A percentile compares a stretch with the other conserved stretches of the same genome.
These are phyloP conservation scores for Hagleromyces aurorensis DNA, from an alignment of 805 yeast genomes.

Conservation along the genomic window DNA sequence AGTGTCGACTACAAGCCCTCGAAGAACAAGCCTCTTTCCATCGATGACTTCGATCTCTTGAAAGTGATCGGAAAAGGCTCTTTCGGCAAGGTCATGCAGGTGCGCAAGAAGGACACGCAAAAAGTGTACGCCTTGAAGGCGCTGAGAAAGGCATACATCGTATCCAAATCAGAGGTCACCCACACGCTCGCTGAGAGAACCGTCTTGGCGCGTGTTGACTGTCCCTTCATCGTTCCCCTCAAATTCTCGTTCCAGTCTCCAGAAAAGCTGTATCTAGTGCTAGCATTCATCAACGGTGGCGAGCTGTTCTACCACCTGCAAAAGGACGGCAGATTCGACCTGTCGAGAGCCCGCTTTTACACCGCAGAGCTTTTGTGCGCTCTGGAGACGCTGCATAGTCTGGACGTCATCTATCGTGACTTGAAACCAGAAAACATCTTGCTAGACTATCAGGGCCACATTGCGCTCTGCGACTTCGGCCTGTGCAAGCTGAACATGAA, in stretches of 20 bases:
- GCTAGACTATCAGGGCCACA: constrained; percentile 94
- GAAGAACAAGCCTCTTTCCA: constrained; percentile 59
- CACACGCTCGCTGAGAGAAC: constrained; percentile 96
- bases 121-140: constrained; percentile 94
- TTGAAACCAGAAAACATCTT: constrained; percentile 93
- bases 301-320: constrained; percentile 93
- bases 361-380: constrained; percentile 93
- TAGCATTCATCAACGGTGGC: constrained; percentile 94
- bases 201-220: constrained; percentile 83
- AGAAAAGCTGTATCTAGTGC: constrained; percentile 84
- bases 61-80: constrained; percentile 98
- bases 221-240: constrained; percentile 93
- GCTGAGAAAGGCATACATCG: constrained; percentile 87
- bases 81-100: constrained; percentile 98
- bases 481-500: constrained; percentile 93
- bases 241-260: constrained; percentile 96
- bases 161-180: constrained; percentile 87
- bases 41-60: constrained; percentile 86
- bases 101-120: constrained; percentile 87
- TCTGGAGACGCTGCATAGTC: constrained; percentile 80
- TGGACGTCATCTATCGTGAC: constrained; percentile 92
- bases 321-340: constrained; percentile 78
- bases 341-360: constrained; percentile 86
- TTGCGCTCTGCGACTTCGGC: constrained; percentile 96
- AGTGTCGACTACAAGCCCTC: constrained; percentile 65